Evolutionary conservation across 1,284 basidiomycete species (phyloP).

Genomic region (Microbotryum lychnidis-dioicae): DNA sequence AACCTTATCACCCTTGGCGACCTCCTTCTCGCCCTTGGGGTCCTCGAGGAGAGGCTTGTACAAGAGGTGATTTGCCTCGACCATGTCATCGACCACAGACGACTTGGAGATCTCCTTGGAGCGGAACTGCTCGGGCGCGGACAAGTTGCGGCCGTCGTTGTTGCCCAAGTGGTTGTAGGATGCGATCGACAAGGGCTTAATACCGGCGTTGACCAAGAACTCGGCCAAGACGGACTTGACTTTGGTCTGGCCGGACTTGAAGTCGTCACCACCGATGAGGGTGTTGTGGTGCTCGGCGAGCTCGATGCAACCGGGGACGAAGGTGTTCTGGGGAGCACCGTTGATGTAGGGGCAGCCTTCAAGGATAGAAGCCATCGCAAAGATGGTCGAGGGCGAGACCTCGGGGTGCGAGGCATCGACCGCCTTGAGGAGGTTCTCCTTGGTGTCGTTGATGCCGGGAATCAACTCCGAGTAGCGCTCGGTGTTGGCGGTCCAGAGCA

Average conservation of each 20-base stretch:
- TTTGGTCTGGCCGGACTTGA: slow-evolving; percentile 59
- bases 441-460: slow-evolving; percentile 90
- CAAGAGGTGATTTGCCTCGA: slow-evolving; percentile 76
- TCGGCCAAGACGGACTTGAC: slow-evolving; percentile 69
- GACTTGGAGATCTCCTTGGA: slow-evolving; percentile 73
- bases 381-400: slow-evolving; percentile 89
- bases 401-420: slow-evolving; percentile 82
- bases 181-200: slow-evolving; percentile 93
- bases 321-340: slow-evolving; percentile 98
- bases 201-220: slow-evolving; percentile 97
- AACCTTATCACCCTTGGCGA: slow-evolving; percentile 35
- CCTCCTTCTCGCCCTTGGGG: slow-evolving; percentile 39
- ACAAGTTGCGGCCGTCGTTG: slow-evolving; percentile 87
- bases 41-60: slow-evolving; percentile 61
- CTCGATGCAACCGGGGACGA: slow-evolving; percentile 88
- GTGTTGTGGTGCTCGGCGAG: slow-evolving; percentile 82
- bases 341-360: slow-evolving; percentile 95
- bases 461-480: slow-evolving; percentile 95
- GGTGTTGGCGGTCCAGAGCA: slow-evolving; percentile 66
- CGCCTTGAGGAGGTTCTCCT: slow-evolving; percentile 72
- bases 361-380: slow-evolving; percentile 91
- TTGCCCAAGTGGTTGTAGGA: slow-evolving; percentile 99
- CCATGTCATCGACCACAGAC: slow-evolving; percentile 96
- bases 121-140: slow-evolving; percentile 82
- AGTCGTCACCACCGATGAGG: slow-evolving; percentile 96